A percentile compares a stretch with the other conserved stretches of the same genome.
These are phyloP conservation scores for Gossypium schwendimanii DNA, from an alignment of 441 rosid species.

Conservation along the genomic window DNA sequence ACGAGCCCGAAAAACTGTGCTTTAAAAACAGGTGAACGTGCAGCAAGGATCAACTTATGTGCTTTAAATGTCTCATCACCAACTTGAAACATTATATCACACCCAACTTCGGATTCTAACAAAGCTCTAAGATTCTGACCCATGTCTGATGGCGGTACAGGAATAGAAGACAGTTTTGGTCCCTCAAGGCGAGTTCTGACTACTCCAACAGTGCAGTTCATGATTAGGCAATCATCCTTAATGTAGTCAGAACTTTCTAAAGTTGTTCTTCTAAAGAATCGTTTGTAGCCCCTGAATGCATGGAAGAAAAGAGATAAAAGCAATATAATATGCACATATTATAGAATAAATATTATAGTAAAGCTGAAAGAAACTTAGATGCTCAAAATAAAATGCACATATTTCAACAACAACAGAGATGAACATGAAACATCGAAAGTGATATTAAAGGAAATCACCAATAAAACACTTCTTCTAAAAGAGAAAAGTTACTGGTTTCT, in stretches of 20 bases:
- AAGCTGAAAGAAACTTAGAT: not conserved
- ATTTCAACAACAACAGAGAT: not conserved
- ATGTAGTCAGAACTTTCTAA: conserved; percentile 64
- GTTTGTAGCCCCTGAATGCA: conserved; percentile 74
- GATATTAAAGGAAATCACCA: not conserved
- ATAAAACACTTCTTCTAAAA: not conserved
- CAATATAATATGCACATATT: not conserved
- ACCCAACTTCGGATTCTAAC: conserved; percentile 66
- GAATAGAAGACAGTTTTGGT: conserved; percentile 57
- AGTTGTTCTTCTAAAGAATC: conserved; percentile 53
- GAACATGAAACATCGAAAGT: not conserved
- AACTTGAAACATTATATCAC: conserved; percentile 62
- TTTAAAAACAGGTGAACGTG: conserved; percentile 74
- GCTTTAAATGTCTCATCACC: conserved; percentile 67
- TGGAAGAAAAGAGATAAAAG: conserved; percentile 8
- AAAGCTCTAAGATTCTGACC: conserved; percentile 60
- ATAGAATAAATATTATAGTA: not conserved
- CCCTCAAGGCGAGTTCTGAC: conserved; percentile 65
- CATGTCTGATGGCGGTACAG: conserved; percentile 65
- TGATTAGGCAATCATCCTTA: conserved; percentile 63
- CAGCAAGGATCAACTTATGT: conserved; percentile 66
- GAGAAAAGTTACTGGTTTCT: not conserved
- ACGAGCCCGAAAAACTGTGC: conserved; percentile 78
- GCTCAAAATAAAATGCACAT: not conserved
- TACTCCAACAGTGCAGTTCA: conserved; percentile 82